Conservation (phyloP, 768 basidiomycete species). For the Sarcomyxa edulis region DNA sequence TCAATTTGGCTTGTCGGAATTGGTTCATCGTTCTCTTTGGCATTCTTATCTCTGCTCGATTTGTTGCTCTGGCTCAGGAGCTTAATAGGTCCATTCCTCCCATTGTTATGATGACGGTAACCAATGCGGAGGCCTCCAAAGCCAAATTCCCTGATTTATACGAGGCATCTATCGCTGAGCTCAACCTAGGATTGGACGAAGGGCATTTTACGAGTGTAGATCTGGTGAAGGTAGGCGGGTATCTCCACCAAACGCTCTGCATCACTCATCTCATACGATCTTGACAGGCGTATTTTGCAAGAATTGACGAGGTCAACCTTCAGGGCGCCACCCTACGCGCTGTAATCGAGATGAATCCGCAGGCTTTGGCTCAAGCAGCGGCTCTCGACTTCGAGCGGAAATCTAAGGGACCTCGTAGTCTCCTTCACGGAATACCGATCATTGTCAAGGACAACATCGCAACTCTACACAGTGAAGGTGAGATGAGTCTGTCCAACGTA, state of each 20-base stretch:
- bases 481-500: not conserved
- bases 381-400: constrained; percentile 41
- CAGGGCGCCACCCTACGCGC: constrained; percentile 53
- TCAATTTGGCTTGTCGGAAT: too few relatives aligned
- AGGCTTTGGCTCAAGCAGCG: constrained; percentile 47
- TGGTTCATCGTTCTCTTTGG: too few relatives aligned
- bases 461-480: constrained; percentile 39
- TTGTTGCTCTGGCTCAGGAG: too few relatives aligned
- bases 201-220: constrained; percentile 55
- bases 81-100: too few relatives aligned
- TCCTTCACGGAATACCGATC: constrained; percentile 50
- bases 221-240: constrained; percentile 59
- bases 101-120: too few relatives aligned
- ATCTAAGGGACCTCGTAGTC: constrained; percentile 34
- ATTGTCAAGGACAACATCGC: constrained; percentile 43
- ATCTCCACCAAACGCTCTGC: too few relatives aligned
- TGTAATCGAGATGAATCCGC: constrained; percentile 52
- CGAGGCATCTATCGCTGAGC: constrained; percentile 50
- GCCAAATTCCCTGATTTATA: constrained; percentile 61
- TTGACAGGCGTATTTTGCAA: constrained; percentile 55
- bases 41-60: too few relatives aligned
- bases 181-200: constrained; percentile 45
- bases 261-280: constrained; percentile 49
- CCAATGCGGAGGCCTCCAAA: too few relatives aligned
- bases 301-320: constrained; percentile 66